Evolutionary conservation across 305 asterid species (phyloP), one percentile per base, ranked within the genome.

Genomic region (Stenogyne calaminthoides): DNA sequence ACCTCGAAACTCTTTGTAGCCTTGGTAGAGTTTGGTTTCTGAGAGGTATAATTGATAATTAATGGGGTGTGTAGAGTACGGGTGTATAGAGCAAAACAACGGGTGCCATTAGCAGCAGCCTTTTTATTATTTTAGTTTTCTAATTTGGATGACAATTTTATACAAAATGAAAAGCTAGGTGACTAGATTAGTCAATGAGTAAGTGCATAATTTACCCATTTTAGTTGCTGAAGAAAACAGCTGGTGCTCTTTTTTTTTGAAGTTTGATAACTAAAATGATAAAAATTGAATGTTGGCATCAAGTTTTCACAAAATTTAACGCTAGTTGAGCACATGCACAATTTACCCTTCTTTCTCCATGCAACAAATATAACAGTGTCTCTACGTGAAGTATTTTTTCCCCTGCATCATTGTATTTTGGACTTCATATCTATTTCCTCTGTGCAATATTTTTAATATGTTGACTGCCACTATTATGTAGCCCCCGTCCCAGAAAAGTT

Each of bases 381-480:
- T 42, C 29, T 68, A 61, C 57, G 72, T 76, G 14, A 67, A 40
- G 75, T 42, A 73, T 57, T 56, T 6, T 62, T 67, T 37, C 22
- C 77, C 51, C 60, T 29, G 54, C 51, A 18, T 42, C 65, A 11
- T 27, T 54, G 18, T 29, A 60, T 44, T 64, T 32, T 10, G 56
- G 67, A 36, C 57, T 58, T 55, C 54, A 14, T 65, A 55, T 59
- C 39, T 59, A 42, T 67, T 61, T 39, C 69, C 25, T 4, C 46
- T 10, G 75, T 54, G 51, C 25, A 22, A 22, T 47, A 22, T 61
- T 59, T 42, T 57, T 9, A 54, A n/a, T 40, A 51, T 70, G 6
- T 58, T 19, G 62, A 64, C 57, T 70, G 61, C 46, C 36, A 54
- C 61, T 12, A 18, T 3, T 59, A 36, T 20, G 20, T 22, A 27